Evolutionary conservation across 108 stramenopile species (phyloP), one percentile per base, ranked within the genome.

Genomic region (Skeletonema menzelii): DNA sequence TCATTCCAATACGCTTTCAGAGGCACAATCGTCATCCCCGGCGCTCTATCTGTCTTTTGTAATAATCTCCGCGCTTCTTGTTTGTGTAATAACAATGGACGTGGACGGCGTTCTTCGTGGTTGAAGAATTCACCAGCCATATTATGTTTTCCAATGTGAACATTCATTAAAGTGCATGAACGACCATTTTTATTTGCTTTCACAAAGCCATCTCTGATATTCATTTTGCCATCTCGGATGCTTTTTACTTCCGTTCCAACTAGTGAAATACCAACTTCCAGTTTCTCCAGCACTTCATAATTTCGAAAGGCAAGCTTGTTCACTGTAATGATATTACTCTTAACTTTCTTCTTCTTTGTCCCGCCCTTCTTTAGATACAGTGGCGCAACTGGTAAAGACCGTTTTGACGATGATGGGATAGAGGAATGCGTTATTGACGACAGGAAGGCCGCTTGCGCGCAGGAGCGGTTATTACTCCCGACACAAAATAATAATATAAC

Each of bases 1-100:
- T 96, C 90, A 71, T 88, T 92, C 82, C 92, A 96, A 76, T 92
- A 96, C 4, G 91, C 88, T 75, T 87, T 90, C n/a, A 96, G 77
- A 0, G 80, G 75, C 0, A 81, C 80, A 12, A 76, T 76, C 4
- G 75, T 81, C 80, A 76, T 81, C 15, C 80, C 80, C 28, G 69
- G 75, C 56, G 63, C 64, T 53, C 49, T 76, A 65, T 81, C 75
- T 1, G 70, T 76, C 26, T 72, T 81, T 56, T 76, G 75, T 12
- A 70, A 27, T 37, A 76, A 60, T 71, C 28, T 71, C 2, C 65
- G 83, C 17, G 89, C 89, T 67, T 93, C 82, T 42, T 63, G 19
- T 59, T 79, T 85, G 65, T 89, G 87, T 37, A 93, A 62, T 10
- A 93, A 58, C 72, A 93, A 69, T 15, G 65, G 62, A 42, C 90